These are phyloP conservation scores for Colletotrichum navitas DNA, from an alignment of 2,329 filamentous ascomycete genomes.

Conservation along the genomic window DNA sequence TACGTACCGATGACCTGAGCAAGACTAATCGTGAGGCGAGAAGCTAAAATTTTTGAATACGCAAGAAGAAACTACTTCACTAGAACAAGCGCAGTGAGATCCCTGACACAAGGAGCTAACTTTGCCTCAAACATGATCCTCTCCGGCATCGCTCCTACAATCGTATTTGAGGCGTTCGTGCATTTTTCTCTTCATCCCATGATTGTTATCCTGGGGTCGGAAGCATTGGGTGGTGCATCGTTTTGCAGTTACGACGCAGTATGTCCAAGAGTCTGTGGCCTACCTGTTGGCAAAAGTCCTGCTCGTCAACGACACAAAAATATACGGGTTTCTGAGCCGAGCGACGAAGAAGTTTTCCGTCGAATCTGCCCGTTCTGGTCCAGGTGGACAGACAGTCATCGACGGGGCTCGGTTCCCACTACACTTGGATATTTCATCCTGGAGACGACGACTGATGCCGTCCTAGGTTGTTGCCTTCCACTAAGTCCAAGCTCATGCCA, in stretches of 20 bases:
- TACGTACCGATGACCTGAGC: not conserved
- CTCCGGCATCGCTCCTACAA: not conserved
- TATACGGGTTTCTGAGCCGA: too few species aligned
- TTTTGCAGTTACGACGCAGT: not conserved
- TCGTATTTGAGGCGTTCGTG: not conserved
- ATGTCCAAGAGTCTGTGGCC: not conserved
- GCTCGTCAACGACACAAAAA: not conserved
- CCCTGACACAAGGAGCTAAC: not conserved
- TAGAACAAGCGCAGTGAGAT: not conserved
- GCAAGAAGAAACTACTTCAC: constrained; percentile 3
- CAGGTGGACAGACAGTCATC: too few species aligned
- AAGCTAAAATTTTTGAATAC: not conserved
- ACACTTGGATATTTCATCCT: not conserved
- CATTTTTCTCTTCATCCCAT: not conserved
- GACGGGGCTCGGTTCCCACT: not conserved
- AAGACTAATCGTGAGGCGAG: not conserved
- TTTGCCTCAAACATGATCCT: not conserved
- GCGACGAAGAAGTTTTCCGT: not conserved
- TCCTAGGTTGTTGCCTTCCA: not conserved
- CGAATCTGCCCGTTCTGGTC: not conserved
- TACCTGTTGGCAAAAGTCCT: not conserved
- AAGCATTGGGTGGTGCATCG: not conserved
- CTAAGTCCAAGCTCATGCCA: not conserved
- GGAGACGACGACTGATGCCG: not conserved
- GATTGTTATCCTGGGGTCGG: too few species aligned